These are phyloP conservation scores for Goffeauzyma gilvescens DNA, from an alignment of 768 basidiomycete genomes.

Conservation along the genomic window DNA sequence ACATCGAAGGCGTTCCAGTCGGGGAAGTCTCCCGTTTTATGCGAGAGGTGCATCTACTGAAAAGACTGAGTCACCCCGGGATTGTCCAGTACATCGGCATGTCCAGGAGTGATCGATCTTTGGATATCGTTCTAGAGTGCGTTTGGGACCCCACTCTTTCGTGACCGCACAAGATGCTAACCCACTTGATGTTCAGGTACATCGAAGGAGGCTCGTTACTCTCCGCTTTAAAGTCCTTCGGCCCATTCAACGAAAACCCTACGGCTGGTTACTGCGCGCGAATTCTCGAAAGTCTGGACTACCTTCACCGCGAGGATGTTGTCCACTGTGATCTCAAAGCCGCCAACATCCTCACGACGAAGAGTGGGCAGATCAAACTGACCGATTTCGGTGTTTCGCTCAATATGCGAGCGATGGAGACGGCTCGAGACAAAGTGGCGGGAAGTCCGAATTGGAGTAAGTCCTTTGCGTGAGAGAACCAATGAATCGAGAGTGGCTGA, in stretches of 20 bases:
- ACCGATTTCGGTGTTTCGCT: constrained; percentile 96
- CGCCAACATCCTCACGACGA: constrained; percentile 95
- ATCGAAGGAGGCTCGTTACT: constrained; percentile 91
- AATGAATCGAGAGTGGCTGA: too few relatives aligned
- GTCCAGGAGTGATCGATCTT: constrained; percentile 65
- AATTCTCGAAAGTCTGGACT: constrained; percentile 86
- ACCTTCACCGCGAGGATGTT: constrained; percentile 60
- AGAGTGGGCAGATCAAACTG: constrained; percentile 91
- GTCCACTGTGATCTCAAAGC: constrained; percentile 98
- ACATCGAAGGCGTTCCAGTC: constrained; percentile 73
- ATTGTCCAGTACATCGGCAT: constrained; percentile 97
- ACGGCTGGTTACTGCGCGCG: constrained; percentile 87
- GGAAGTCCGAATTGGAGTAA: constrained; percentile 92
- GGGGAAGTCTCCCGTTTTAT: constrained; percentile 77
- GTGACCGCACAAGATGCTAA: too few relatives aligned
- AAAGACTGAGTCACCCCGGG: constrained; percentile 75
- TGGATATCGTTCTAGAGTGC: constrained; percentile 88
- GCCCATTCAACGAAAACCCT: constrained; percentile 75
- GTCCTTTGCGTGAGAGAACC: constrained; percentile 9
- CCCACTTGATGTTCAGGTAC: constrained; percentile 58
- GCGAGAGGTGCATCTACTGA: constrained; percentile 83
- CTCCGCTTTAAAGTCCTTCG: constrained; percentile 80
- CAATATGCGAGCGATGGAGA: constrained; percentile 66
- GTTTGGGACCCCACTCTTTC: too few relatives aligned
- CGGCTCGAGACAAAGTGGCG: constrained; percentile 39